A percentile compares a stretch with the other conserved stretches of the same genome.
Conservation (phyloP, 192 early-diverging fungal genomes). For the Pilaira anomala region DNA sequence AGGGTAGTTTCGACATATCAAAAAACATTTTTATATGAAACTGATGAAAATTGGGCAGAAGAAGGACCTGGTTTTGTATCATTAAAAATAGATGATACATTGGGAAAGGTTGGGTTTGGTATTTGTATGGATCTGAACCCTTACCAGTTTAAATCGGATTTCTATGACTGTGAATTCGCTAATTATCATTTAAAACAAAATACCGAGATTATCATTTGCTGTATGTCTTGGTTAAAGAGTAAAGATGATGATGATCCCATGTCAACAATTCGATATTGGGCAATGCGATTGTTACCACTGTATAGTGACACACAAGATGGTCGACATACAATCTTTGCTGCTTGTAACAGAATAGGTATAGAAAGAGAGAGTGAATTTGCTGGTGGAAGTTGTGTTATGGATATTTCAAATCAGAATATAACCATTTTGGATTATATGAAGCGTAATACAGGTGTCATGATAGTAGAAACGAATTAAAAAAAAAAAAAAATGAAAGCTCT, state of each 20-base stretch:
- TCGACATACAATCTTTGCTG: constrained; percentile 15
- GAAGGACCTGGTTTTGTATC: constrained; percentile 62
- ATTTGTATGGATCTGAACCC: constrained; percentile 90
- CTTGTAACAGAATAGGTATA: constrained; percentile 30
- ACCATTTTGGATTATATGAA: neutral
- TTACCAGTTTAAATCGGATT: constrained; percentile 61
- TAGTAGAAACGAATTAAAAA: constrained; percentile 12
- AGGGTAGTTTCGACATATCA: constrained; percentile 58
- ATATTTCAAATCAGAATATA: constrained; percentile 4
- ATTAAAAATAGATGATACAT: constrained; percentile 42
- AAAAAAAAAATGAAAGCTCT: neutral
- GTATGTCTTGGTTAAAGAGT: constrained; percentile 67
- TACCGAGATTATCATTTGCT: constrained; percentile 51
- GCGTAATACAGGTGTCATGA: constrained; percentile 9
- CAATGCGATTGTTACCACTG: constrained; percentile 25
- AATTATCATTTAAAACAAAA: constrained; percentile 52
- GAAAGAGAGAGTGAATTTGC: constrained; percentile 31
- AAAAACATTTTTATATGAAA: constrained; percentile 66
- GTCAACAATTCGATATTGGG: constrained; percentile 31
- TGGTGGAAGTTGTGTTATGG: constrained; percentile 30
- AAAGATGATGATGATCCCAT: neutral
- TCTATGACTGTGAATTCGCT: constrained; percentile 68
- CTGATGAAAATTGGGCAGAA: constrained; percentile 73
- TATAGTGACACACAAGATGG: neutral
- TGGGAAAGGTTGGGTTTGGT: constrained; percentile 70